These are phyloP conservation scores for Kwoniella dendrophila DNA, from an alignment of 768 basidiomycete species.

Conservation along the genomic window DNA sequence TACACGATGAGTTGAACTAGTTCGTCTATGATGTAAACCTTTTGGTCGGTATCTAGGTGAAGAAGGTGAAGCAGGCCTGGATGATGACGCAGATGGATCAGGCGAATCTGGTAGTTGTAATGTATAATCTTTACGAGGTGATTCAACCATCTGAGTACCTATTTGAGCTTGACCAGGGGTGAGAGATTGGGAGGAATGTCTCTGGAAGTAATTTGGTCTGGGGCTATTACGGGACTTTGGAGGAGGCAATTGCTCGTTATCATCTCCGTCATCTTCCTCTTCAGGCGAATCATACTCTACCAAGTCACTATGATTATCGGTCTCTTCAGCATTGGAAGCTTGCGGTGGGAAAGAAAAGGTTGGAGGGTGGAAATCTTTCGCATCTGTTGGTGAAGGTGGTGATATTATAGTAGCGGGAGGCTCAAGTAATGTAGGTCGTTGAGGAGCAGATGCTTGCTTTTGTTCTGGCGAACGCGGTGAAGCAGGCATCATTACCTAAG, in stretches of 20 bases:
- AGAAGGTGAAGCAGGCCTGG: conserved; percentile 33
- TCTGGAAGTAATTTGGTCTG: background rate
- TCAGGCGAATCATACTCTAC: conserved; percentile 31
- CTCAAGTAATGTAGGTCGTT: conserved; percentile 25
- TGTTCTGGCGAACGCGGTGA: background rate
- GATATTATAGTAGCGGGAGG: conserved; percentile 47
- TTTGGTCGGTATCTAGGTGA: conserved; percentile 32
- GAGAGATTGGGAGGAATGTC: conserved; percentile 15
- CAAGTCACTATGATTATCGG: conserved; percentile 1
- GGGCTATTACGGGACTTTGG: too few species aligned
- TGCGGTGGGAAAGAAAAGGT: conserved; percentile 14
- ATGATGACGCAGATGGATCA: conserved; percentile 6
- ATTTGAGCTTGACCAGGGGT: conserved; percentile 12
- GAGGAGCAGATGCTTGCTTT: background rate
- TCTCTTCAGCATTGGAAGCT: background rate
- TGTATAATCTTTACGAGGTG: conserved; percentile 17
- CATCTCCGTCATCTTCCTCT: conserved; percentile 23
- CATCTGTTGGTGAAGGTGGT: conserved; percentile 46
- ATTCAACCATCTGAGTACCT: conserved; percentile 16
- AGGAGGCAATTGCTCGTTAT: background rate
- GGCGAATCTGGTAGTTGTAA: conserved; percentile 21
- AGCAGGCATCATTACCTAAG: too few species aligned
- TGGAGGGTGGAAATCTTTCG: conserved; percentile 22
- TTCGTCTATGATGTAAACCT: conserved; percentile 36
- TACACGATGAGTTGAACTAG: conserved; percentile 46